Conservation (phyloP, 257 asterid genomes). For the Capsicum pubescens region DNA sequence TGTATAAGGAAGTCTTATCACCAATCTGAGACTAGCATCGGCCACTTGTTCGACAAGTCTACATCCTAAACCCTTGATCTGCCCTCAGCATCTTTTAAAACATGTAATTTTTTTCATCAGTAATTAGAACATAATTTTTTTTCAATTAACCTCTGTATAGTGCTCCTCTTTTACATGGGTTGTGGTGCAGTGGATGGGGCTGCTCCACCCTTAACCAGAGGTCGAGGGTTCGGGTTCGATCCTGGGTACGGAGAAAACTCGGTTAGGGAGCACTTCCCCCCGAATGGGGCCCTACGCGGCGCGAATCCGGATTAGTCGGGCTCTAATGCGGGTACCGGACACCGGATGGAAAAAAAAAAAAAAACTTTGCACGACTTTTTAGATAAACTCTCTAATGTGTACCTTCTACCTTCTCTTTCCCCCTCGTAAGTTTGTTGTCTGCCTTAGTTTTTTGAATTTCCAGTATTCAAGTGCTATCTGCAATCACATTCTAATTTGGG, state of each 20-base stretch:
- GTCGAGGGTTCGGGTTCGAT: no score
- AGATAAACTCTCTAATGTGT: not conserved
- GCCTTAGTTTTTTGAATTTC: not conserved
- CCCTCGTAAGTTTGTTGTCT: not conserved
- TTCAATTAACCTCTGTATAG: constrained; percentile 5
- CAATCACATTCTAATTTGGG: constrained; percentile 20
- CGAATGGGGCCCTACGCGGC: no score
- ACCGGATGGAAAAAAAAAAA: no score
- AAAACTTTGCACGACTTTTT: not conserved
- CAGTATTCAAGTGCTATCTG: not conserved
- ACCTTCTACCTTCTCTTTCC: not conserved
- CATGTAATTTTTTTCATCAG: not conserved
- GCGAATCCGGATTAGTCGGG: no score
- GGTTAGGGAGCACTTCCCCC: no score
- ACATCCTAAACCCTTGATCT: constrained; percentile 11
- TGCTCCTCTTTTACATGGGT: not conserved
- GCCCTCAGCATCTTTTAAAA: not conserved
- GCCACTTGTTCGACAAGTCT: not conserved
- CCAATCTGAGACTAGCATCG: not conserved
- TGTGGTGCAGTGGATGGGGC: no score
- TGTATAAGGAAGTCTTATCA: not conserved
- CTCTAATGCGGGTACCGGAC: no score
- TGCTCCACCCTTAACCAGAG: no score
- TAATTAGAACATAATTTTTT: not conserved
- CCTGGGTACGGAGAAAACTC: no score